Conservation (phyloP, 2,329 filamentous ascomycete genomes). For the Tolypocladium tropicale region DNA sequence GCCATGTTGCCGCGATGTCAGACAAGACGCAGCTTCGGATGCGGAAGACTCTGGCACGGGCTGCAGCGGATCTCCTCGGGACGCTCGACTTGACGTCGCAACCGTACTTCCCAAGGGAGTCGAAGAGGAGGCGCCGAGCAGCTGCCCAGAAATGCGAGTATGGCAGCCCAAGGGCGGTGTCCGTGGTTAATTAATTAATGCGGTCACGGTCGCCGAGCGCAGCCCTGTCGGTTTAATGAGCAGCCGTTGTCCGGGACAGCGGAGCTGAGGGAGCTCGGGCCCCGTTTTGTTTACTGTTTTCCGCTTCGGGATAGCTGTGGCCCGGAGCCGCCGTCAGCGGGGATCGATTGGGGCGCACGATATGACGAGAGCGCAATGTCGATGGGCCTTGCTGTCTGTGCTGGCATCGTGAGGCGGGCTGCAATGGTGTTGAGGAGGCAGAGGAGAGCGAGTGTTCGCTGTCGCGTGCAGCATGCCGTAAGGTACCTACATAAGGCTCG, state of each 20-base stretch:
- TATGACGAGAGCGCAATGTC: slow-evolving; percentile 4
- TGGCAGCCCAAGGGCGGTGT: not conserved
- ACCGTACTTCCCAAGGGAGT: not conserved
- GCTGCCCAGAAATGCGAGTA: not conserved
- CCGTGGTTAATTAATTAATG: not conserved
- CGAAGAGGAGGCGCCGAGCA: slow-evolving; percentile 1
- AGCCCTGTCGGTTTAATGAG: slow-evolving; percentile 4
- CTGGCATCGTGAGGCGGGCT: slow-evolving; percentile 11
- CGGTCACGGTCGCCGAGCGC: not conserved
- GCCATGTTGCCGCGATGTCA: slow-evolving; percentile 34
- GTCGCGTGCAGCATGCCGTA: not conserved
- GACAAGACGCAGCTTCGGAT: slow-evolving; percentile 8
- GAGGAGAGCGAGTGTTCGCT: not conserved
- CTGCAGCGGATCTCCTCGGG: not conserved
- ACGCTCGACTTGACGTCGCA: not conserved
- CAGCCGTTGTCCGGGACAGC: slow-evolving; percentile 25
- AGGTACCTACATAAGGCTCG: not conserved
- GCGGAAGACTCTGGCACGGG: not conserved
- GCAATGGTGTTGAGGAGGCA: slow-evolving; percentile 7
- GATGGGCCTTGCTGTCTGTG: slow-evolving; percentile 6
- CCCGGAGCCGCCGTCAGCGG: slow-evolving; percentile 8
- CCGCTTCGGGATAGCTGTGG: slow-evolving; percentile 25
- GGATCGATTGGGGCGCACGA: slow-evolving; percentile 4
- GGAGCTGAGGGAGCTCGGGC: slow-evolving; percentile 17
- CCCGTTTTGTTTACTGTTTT: slow-evolving; percentile 30